These are phyloP conservation scores for Nidularia sp. DNA, from an alignment of 768 basidiomycete genomes.

Conservation along the genomic window DNA sequence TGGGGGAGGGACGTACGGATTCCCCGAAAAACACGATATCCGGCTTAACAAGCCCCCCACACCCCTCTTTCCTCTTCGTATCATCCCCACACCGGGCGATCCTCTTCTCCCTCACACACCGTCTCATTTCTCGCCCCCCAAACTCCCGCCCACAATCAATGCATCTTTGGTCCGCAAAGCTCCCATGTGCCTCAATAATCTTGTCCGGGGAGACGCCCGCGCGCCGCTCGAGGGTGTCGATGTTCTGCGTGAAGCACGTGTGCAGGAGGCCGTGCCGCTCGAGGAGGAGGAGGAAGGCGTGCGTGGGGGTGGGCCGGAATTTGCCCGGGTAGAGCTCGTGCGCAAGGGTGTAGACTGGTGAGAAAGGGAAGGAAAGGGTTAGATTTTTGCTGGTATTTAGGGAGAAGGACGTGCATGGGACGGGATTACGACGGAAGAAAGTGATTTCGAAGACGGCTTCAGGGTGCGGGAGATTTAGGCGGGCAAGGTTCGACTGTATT, in stretches of 20 bases:
- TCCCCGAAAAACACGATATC: conserved; percentile 95
- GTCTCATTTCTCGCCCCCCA: conserved; percentile 65
- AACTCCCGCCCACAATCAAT: conserved; percentile 63
- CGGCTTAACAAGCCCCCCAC: conserved; percentile 82
- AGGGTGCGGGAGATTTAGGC: conserved; percentile 81
- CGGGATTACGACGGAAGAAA: conserved; percentile 78
- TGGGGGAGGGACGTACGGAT: conserved; percentile 35
- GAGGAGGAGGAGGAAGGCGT: conserved; percentile 86
- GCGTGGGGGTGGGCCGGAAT: conserved; percentile 83
- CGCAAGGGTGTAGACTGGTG: conserved; percentile 82
- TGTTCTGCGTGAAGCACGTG: conserved; percentile 87
- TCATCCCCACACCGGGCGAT: conserved; percentile 56
- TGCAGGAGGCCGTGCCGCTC: conserved; percentile 64
- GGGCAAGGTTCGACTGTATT: conserved; percentile 69
- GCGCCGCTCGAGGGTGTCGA: conserved; percentile 85
- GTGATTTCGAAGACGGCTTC: conserved; percentile 94
- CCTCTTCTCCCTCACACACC: conserved; percentile 52
- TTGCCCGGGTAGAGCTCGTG: conserved; percentile 90
- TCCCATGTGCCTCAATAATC: conserved; percentile 95
- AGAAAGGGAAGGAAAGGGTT: no score
- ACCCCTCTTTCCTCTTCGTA: conserved; percentile 20
- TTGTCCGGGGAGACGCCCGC: conserved; percentile 71
- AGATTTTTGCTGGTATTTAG: neutral
- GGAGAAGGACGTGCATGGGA: conserved; percentile 55
- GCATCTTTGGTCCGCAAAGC: conserved; percentile 85